phyloP scores from a whole-genome alignment of 306 rosid genomes.

The Rosa multiflora region DNA sequence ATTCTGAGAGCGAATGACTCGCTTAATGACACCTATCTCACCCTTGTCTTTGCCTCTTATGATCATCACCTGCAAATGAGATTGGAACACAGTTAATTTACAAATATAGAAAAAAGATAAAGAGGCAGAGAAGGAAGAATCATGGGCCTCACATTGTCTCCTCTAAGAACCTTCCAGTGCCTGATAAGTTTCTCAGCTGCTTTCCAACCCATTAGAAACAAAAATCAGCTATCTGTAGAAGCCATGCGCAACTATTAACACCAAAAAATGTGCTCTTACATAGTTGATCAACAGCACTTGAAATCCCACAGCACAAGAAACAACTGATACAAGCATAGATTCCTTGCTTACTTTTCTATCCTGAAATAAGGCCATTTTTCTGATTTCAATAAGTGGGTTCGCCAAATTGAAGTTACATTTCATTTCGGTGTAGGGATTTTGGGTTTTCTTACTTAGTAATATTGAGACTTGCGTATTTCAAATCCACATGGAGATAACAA shows the following conservation, averaged over 20 bases:
- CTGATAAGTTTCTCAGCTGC: constrained; percentile 92
- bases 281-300: not conserved
- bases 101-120: not conserved
- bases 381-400: not conserved
- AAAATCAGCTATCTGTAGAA: constrained; percentile 6
- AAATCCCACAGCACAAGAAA: not conserved
- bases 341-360: not conserved
- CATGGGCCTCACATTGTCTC: constrained; percentile 62
- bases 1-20: constrained; percentile 89
- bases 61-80: constrained; percentile 74
- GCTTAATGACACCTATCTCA: constrained; percentile 69
- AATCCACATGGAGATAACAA: no score
- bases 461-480: no score
- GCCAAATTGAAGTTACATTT: not conserved
- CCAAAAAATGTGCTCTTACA: not conserved
- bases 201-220: constrained; percentile 83
- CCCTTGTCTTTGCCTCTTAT: constrained; percentile 92
- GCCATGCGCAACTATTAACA: constrained; percentile 2
- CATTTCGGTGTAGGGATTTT: no score
- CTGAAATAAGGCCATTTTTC: not conserved
- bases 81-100: not conserved
- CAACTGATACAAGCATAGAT: not conserved
- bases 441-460: no score
- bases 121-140: not conserved
- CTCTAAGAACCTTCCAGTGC: constrained; percentile 88